phyloP scores from a whole-genome alignment of 2,329 filamentous ascomycete genomes.

The Neonectria ditissima region DNA sequence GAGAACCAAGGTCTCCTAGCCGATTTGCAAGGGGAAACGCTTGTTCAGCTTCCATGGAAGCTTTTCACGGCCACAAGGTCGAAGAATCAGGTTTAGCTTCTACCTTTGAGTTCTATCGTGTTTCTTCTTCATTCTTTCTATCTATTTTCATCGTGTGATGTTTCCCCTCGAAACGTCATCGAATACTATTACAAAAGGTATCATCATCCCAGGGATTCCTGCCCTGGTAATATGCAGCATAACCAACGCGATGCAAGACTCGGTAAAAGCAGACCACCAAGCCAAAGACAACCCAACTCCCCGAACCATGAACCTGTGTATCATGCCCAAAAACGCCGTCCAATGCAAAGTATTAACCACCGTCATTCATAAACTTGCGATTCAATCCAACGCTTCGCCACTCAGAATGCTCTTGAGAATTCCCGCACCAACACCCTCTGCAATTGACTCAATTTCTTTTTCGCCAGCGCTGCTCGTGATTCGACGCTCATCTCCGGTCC shows the following conservation, averaged over 20 bases:
- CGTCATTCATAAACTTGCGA: constrained; percentile 21
- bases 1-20: not conserved
- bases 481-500: constrained; percentile 76
- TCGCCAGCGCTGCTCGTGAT: constrained; percentile 84
- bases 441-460: constrained; percentile 79
- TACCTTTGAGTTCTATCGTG: not conserved
- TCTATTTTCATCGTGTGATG: constrained; percentile 8
- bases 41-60: not conserved
- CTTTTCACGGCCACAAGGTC: not conserved
- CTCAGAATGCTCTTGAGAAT: constrained; percentile 73
- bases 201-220: constrained; percentile 14
- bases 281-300: constrained; percentile 18
- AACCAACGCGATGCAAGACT: constrained; percentile 30
- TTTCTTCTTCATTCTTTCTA: not conserved
- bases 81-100: not conserved
- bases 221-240: constrained; percentile 3
- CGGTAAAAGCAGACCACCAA: constrained; percentile 11
- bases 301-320: constrained; percentile 2
- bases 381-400: constrained; percentile 68
- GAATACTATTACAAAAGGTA: constrained; percentile 14
- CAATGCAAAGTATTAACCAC: constrained; percentile 34
- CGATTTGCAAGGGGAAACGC: not conserved
- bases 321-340: constrained; percentile 35
- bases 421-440: constrained; percentile 71
- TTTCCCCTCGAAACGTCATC: constrained; percentile 7